A percentile compares a stretch with the other conserved stretches of the same genome.
These are phyloP conservation scores for Penicillium crustosum DNA, from an alignment of 2,329 filamentous ascomycete genomes.

Conservation along the genomic window DNA sequence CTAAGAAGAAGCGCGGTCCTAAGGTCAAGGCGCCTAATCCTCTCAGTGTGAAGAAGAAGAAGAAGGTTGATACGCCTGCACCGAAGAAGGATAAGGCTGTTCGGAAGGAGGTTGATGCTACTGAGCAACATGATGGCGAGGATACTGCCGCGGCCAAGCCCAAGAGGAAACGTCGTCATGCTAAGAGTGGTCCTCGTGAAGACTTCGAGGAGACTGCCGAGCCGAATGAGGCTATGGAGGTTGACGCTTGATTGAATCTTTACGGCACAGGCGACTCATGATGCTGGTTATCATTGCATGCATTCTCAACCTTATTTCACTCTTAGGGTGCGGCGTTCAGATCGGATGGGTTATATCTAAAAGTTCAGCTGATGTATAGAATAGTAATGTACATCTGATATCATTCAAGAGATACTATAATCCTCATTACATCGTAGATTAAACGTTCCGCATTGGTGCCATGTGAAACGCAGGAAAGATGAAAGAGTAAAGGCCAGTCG, in stretches of 20 bases:
- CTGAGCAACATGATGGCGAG: slow-evolving; percentile 25
- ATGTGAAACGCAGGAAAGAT: not conserved
- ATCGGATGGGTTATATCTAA: slow-evolving; percentile 27
- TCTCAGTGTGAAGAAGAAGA: slow-evolving; percentile 51
- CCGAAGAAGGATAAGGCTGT: slow-evolving; percentile 20
- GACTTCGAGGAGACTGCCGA: slow-evolving; percentile 20
- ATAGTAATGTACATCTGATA: slow-evolving; percentile 22
- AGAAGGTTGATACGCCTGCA: slow-evolving; percentile 27
- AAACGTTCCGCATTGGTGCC: not conserved
- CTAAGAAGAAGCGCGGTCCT: slow-evolving; percentile 34
- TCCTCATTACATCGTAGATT: not conserved
- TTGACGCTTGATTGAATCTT: slow-evolving; percentile 20
- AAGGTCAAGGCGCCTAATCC: slow-evolving; percentile 50
- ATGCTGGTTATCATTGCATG: slow-evolving; percentile 16
- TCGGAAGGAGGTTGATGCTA: slow-evolving; percentile 13
- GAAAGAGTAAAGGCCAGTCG: not conserved
- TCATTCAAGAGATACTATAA: not conserved
- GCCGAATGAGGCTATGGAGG: slow-evolving; percentile 19
- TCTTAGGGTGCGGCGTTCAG: slow-evolving; percentile 33
- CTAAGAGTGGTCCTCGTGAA: slow-evolving; percentile 31
- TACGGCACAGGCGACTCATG: slow-evolving; percentile 9
- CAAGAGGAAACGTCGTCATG: slow-evolving; percentile 38
- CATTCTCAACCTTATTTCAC: slow-evolving; percentile 13
- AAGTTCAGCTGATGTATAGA: slow-evolving; percentile 19
- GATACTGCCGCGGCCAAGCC: slow-evolving; percentile 31